These are phyloP conservation scores for Solanum peruvianum DNA, from an alignment of 257 asterid genomes.

Conservation along the genomic window DNA sequence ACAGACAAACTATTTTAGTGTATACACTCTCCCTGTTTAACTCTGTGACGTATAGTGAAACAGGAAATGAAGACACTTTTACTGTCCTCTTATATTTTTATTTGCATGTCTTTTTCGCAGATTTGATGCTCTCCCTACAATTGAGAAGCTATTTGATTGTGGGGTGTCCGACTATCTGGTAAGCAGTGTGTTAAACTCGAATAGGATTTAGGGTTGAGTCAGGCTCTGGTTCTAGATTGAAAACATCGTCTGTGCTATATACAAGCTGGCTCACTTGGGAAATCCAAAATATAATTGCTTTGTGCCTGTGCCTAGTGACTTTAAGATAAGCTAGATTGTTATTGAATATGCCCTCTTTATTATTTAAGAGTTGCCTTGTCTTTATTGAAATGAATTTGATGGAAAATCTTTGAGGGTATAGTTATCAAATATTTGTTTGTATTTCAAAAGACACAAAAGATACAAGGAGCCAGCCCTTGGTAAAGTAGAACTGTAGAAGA, in stretches of 20 bases:
- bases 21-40: neutral
- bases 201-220: neutral
- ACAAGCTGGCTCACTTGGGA: neutral
- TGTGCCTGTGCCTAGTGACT: neutral
- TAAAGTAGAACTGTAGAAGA: neutral
- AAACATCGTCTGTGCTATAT: neutral
- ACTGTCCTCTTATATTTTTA: neutral
- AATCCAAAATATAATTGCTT: neutral
- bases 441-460: neutral
- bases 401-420: neutral
- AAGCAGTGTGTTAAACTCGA: slow-evolving; percentile 1
- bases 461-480: neutral
- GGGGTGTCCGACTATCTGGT: slow-evolving; percentile 95
- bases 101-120: slow-evolving; percentile 22
- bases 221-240: neutral
- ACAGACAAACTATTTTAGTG: neutral
- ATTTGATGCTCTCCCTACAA: slow-evolving; percentile 40
- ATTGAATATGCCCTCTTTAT: neutral
- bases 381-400: neutral
- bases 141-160: slow-evolving; percentile 71
- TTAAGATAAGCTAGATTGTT: neutral
- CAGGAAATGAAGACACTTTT: neutral
- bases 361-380: neutral
- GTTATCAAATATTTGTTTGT: neutral
- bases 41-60: neutral